These are phyloP conservation scores for Saprolegnia diclina DNA, from an alignment of 352 stramenopile genomes.

Conservation along the genomic window DNA sequence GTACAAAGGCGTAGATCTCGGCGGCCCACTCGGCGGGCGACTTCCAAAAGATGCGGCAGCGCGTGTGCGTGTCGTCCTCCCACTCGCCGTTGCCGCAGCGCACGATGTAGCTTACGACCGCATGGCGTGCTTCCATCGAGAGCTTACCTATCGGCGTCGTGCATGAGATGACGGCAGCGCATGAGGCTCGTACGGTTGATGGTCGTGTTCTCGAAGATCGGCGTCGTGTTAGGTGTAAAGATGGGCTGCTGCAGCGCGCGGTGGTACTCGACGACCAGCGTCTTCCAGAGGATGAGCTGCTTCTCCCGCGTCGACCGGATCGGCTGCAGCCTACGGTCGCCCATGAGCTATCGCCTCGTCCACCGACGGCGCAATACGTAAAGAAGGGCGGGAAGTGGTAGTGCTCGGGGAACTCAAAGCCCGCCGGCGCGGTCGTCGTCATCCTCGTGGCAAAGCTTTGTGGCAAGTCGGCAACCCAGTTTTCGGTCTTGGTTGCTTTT, in stretches of 20 bases:
- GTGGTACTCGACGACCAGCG: conserved; percentile 81
- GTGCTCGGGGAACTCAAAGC: conserved; percentile 78
- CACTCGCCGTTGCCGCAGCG: conserved; percentile 66
- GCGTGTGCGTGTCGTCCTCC: conserved; percentile 75
- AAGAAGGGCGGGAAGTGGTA: conserved; percentile 86
- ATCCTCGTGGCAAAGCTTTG: background rate
- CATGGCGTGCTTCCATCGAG: conserved; percentile 51
- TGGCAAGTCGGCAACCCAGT: background rate
- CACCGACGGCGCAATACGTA: conserved; percentile 39
- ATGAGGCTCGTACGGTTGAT: conserved; percentile 49
- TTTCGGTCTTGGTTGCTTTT: no score
- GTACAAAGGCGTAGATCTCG: conserved; percentile 83
- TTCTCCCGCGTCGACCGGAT: conserved; percentile 80
- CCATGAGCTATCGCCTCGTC: background rate
- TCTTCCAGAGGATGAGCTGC: conserved; percentile 81
- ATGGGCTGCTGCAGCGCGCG: conserved; percentile 60
- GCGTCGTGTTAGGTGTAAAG: conserved; percentile 58
- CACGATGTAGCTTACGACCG: conserved; percentile 71
- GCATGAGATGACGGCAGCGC: background rate
- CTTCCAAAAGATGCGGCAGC: conserved; percentile 84
- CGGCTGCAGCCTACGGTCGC: conserved; percentile 49
- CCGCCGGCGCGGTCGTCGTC: background rate
- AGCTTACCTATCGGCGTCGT: conserved; percentile 45
- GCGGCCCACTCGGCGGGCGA: conserved; percentile 70
- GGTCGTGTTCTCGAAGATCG: conserved; percentile 78